Percentiles rank a stretch among this genome's conserved stretches.
phyloP scores from a whole-genome alignment of 371 early-diverging fungal species.

The Chytridiales sp. region DNA sequence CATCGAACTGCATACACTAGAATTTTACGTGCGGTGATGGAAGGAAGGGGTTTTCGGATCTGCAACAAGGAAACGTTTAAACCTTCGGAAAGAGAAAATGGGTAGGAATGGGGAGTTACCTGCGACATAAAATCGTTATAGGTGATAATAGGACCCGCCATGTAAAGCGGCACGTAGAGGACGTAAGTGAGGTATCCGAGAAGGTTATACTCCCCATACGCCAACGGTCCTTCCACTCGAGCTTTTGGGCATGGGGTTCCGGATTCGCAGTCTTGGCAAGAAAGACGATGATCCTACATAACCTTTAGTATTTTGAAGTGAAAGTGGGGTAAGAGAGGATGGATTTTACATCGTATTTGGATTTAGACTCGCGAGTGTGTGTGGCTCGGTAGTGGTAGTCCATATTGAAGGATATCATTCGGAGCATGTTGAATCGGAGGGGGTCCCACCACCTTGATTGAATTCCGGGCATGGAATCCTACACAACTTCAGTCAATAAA shows the following conservation, averaged over 20 bases:
- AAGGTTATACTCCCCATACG: conserved; percentile 59
- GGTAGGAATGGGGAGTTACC: conserved; percentile 45
- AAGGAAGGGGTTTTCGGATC: conserved; percentile 30
- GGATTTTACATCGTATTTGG: background rate
- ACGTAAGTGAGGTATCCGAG: conserved; percentile 75
- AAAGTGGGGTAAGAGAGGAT: conserved; percentile 1
- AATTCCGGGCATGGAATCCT: conserved; percentile 23
- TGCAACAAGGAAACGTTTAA: background rate
- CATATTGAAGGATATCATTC: conserved; percentile 87
- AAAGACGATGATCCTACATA: conserved; percentile 1
- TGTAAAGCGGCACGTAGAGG: conserved; percentile 84
- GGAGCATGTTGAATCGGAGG: conserved; percentile 87
- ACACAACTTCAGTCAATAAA: conserved; percentile 34
- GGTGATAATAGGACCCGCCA: conserved; percentile 94
- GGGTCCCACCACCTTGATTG: conserved; percentile 72
- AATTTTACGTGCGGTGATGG: conserved; percentile 52
- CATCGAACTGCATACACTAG: conserved; percentile 40
- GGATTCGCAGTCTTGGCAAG: conserved; percentile 4
- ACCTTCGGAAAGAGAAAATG: background rate
- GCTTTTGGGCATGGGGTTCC: conserved; percentile 3
- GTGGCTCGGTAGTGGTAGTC: conserved; percentile 79
- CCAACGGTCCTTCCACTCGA: conserved; percentile 19
- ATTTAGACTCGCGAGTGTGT: conserved; percentile 15
- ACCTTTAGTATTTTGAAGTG: background rate
- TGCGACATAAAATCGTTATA: conserved; percentile 89